Evolutionary conservation across 768 basidiomycete species (phyloP).

Genomic region (Amanita muscaria): DNA sequence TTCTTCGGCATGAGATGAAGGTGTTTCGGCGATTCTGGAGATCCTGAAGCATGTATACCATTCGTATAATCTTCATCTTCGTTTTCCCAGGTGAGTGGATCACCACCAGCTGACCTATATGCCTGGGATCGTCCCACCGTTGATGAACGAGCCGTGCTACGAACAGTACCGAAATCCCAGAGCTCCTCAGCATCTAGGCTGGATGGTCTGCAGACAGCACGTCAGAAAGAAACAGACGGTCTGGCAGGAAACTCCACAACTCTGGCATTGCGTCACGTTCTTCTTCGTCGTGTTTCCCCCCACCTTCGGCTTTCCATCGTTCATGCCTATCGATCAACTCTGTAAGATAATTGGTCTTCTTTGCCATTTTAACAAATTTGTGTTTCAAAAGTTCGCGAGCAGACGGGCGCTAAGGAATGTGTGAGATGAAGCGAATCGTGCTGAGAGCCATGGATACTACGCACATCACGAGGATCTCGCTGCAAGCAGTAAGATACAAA

Average conservation of each 20-base stretch:
- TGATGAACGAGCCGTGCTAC: constrained; percentile 49
- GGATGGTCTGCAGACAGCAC: constrained; percentile 30
- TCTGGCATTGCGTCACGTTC: constrained; percentile 55
- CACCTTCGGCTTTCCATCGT: constrained; percentile 87
- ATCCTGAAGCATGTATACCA: constrained; percentile 21
- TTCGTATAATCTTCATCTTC: constrained; percentile 44
- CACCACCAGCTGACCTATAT: constrained; percentile 52
- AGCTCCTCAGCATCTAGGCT: constrained; percentile 69
- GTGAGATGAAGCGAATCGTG: constrained; percentile 13
- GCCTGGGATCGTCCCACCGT: constrained; percentile 64
- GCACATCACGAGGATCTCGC: constrained; percentile 85
- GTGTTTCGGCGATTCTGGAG: constrained; percentile 21
- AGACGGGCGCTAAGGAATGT: constrained; percentile 65
- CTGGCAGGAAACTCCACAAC: constrained; percentile 35
- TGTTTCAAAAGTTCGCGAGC: constrained; percentile 95
- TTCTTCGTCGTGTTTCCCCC: constrained; percentile 65
- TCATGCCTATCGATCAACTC: constrained; percentile 94
- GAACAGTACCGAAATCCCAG: constrained; percentile 98
- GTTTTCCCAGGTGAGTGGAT: constrained; percentile 76
- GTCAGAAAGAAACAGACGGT: not conserved
- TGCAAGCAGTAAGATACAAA: constrained; percentile 92
- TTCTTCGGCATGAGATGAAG: constrained; percentile 42
- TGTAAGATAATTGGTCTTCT: constrained; percentile 89
- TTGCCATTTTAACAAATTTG: constrained; percentile 91
- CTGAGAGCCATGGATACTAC: constrained; percentile 18